Evolutionary conservation across 1,284 basidiomycete species (phyloP).

Genomic region (Afroboletus lepidellus): DNA sequence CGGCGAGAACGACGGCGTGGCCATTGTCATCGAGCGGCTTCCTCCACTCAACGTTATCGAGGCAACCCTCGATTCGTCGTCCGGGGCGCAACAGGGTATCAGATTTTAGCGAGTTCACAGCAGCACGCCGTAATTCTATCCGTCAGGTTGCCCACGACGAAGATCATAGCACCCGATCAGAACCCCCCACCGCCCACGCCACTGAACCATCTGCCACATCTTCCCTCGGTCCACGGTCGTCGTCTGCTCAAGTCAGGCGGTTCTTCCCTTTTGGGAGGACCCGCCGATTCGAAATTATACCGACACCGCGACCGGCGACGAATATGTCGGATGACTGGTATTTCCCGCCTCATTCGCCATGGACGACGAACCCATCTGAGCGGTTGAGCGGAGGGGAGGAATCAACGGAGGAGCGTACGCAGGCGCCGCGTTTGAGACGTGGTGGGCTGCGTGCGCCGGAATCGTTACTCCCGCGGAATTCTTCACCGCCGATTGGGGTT

Average conservation of each 20-base stretch:
- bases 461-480: slow-evolving; percentile 47
- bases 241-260: slow-evolving; percentile 28
- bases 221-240: slow-evolving; percentile 16
- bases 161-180: slow-evolving; percentile 18
- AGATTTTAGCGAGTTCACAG: slow-evolving; percentile 68
- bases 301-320: slow-evolving; percentile 30
- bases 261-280: slow-evolving; percentile 33
- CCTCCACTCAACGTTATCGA: slow-evolving; percentile 32
- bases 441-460: slow-evolving; percentile 62
- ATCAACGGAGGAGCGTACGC: slow-evolving; percentile 24
- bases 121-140: slow-evolving; percentile 48
- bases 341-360: slow-evolving; percentile 30
- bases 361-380: slow-evolving; percentile 20
- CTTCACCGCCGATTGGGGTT: slow-evolving; percentile 36
- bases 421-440: slow-evolving; percentile 52
- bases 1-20: slow-evolving; percentile 23
- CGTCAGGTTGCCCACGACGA: slow-evolving; percentile 28
- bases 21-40: slow-evolving; percentile 25
- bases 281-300: slow-evolving; percentile 32
- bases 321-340: slow-evolving; percentile 32
- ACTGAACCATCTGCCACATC: slow-evolving; percentile 10
- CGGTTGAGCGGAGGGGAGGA: slow-evolving; percentile 24
- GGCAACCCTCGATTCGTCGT: slow-evolving; percentile 48
- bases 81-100: slow-evolving; percentile 49
- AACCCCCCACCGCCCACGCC: slow-evolving; percentile 1